Percentiles rank a stretch among this genome's conserved stretches.
phyloP scores from a whole-genome alignment of 1,284 basidiomycete genomes.

The Irpex sp. region DNA sequence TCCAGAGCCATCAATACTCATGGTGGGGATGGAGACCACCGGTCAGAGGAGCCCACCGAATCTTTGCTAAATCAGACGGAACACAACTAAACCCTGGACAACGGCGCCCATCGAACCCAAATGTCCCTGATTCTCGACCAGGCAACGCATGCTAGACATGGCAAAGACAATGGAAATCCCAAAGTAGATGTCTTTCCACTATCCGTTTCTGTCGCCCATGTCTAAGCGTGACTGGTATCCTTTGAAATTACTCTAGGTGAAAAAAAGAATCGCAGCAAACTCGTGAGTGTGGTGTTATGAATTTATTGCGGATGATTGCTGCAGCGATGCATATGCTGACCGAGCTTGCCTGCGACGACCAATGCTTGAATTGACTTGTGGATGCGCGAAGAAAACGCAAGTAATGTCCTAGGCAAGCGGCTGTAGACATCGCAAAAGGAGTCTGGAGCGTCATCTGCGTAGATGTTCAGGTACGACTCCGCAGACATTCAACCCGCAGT shows the following conservation, averaged over 20 bases:
- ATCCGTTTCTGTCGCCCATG: neutral
- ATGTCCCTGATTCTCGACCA: neutral
- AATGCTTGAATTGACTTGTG: neutral
- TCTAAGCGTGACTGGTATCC: neutral
- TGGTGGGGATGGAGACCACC: no score
- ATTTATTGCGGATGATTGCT: neutral
- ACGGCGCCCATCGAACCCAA: neutral
- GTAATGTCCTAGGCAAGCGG: neutral
- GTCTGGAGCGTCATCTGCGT: neutral
- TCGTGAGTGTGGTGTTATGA: neutral
- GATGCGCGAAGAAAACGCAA: neutral
- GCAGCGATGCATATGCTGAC: neutral
- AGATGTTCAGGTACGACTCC: neutral
- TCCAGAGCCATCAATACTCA: no score
- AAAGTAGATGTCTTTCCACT: neutral
- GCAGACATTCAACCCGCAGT: neutral
- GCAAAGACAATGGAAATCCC: neutral
- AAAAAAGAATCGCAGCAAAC: neutral
- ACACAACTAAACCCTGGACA: neutral
- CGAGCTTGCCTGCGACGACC: neutral
- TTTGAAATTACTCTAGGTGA: no score
- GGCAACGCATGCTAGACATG: neutral
- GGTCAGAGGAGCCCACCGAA: neutral
- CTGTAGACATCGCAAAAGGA: neutral
- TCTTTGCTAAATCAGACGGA: neutral